Evolutionary conservation across 495 filamentous ascomycete genomes (phyloP).

Genomic region (Daldinia childiae): DNA sequence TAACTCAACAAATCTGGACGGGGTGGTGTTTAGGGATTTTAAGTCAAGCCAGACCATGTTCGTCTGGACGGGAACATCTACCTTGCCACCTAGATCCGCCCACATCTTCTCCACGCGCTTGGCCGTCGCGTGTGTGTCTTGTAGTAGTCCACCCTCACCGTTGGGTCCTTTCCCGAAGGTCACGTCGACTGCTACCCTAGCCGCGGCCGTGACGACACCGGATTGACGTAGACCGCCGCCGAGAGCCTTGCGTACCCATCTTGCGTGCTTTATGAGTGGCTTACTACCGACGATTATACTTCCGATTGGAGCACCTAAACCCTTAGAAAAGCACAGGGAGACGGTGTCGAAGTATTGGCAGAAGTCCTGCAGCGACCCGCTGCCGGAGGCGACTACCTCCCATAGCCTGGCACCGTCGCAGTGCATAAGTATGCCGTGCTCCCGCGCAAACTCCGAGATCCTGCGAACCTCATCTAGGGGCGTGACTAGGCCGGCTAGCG

Average conservation of each 20-base stretch:
- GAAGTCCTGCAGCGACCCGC: constrained; percentile 70
- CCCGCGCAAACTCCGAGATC: constrained; percentile 72
- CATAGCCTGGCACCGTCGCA: constrained; percentile 84
- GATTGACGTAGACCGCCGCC: constrained; percentile 81
- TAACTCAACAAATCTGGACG: constrained; percentile 56
- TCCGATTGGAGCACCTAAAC: constrained; percentile 82
- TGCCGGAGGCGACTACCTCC: constrained; percentile 69
- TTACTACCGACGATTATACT: constrained; percentile 73
- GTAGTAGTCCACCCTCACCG: constrained; percentile 69
- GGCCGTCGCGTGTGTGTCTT: constrained; percentile 69
- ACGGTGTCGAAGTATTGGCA: constrained; percentile 76
- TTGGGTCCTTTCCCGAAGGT: constrained; percentile 68
- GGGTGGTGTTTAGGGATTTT: constrained; percentile 54
- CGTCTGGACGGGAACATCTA: constrained; percentile 71
- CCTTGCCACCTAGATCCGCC: constrained; percentile 66
- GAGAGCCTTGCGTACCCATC: constrained; percentile 81
- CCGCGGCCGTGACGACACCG: constrained; percentile 68
- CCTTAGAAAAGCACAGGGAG: constrained; percentile 83
- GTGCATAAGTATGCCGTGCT: constrained; percentile 73
- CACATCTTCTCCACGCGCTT: constrained; percentile 69
- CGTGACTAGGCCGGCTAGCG: constrained; percentile 76
- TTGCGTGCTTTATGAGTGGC: constrained; percentile 69
- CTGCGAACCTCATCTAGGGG: constrained; percentile 70
- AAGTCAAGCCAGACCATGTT: constrained; percentile 93
- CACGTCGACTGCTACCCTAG: constrained; percentile 67